Evolutionary conservation across 495 filamentous ascomycete genomes (phyloP), one percentile per base, ranked within the genome.

Genomic region (Melanomma pulvis-pyrius): DNA sequence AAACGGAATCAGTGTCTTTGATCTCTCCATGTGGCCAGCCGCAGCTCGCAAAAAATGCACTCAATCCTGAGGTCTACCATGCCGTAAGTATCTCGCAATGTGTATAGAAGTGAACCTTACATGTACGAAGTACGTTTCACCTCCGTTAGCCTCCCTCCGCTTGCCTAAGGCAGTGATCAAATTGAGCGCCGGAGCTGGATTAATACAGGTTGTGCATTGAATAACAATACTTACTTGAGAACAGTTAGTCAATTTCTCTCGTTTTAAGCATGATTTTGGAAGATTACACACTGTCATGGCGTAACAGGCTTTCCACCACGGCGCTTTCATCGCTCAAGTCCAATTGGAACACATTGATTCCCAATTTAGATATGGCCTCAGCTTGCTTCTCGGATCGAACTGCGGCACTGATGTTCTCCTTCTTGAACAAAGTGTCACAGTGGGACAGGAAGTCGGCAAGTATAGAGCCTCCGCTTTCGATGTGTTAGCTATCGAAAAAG

Each of bases 1-100:
- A 68, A 21, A 63, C 63, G 30, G 69, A 52, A 60, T 76, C 75
- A 19, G 61, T 71, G 68, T 77, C 75, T 59, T 68, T 74, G 28
- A 74, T 60, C 17, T 68, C 66, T 34, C 74, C 74, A 46, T 67
- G 61, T 52, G 71, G 71, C 75, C 75, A 77, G 39, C 75, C 75
- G 46, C 61, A 67, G 13, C 32, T 36, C 32, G 6, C 32, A 36
- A 36, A 36, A 13, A 36, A 13, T 36, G 32, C 32, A 36, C 32
- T 36, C 13, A 36, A 6, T 36, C 32, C 32, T 6, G 32, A 36
- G 13, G 32, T 36, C 32, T 36, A 36, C 6, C 32, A 36, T 36
- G 6, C 6, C 13, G 32, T 36, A 13, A 36, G 32, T 36, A 13
- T 36, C 32, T 6, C 6, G 32, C 32, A 36, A 36, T 36, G 13